Percentiles rank a stretch among this genome's conserved stretches.
Conservation (phyloP, 2,329 filamentous ascomycete species). For the Phaeosphaeriaceae sp. region DNA sequence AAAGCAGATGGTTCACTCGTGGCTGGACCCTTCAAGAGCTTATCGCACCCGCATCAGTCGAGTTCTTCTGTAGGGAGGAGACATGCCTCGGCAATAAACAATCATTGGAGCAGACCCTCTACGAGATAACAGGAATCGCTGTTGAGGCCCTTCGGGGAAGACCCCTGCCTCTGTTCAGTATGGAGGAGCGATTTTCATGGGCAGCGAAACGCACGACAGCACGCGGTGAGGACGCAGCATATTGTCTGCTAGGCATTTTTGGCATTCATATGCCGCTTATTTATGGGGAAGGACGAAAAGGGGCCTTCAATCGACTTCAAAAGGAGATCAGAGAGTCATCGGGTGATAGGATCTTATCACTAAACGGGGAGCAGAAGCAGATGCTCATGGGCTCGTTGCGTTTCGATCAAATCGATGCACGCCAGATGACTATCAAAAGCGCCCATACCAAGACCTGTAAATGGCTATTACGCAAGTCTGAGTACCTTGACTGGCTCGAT, state of each 20-base stretch:
- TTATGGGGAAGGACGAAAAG: conserved; percentile 5
- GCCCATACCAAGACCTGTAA: background rate
- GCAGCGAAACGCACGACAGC: background rate
- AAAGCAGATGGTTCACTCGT: background rate
- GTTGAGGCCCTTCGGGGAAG: background rate
- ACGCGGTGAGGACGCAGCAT: background rate
- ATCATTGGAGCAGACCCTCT: background rate
- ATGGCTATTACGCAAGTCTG: background rate
- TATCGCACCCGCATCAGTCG: background rate
- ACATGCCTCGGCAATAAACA: background rate
- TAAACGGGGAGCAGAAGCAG: background rate
- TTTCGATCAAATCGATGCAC: no score
- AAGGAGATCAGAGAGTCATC: background rate
- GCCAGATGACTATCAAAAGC: no score
- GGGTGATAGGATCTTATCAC: background rate
- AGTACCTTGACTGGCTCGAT: background rate
- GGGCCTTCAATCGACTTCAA: background rate
- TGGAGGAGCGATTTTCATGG: background rate
- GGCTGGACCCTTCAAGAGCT: conserved; percentile 10
- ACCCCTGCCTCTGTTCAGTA: background rate
- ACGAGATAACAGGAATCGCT: background rate
- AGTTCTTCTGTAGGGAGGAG: conserved; percentile 5
- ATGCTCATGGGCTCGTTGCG: no score
- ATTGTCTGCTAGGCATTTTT: background rate
- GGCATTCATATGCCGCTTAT: background rate